Evolutionary conservation across 1,284 basidiomycete genomes (phyloP), one percentile per base, ranked within the genome.

Genomic region (Ceratobasidium sp.): DNA sequence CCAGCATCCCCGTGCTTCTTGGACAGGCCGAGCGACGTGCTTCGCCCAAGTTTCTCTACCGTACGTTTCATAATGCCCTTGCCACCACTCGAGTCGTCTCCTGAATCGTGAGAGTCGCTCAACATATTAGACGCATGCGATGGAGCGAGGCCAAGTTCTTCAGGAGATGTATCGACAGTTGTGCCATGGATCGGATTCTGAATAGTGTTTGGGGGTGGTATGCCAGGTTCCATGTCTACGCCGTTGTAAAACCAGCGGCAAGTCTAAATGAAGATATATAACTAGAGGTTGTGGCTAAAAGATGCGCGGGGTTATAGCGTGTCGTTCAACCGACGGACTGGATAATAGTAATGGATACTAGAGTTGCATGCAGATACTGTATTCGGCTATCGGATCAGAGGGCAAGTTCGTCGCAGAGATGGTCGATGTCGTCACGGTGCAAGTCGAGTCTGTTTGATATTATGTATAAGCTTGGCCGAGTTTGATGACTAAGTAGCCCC

Each of bases 151-250:
- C 79, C 79, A 48, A 80, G 77, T 31, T 74, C 58, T 22, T 49
- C 43, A 34, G 77, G 75, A 41, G 77, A 78, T 1, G 79, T 80
- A 53, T 79, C 76, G 13, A 80, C 77, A 31, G 79, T 80, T n/a
- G 79, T 80, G 0, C 79, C 79, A 22, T 68, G 58, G 22, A 78
- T 75, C 14, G 79, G 79, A 72, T 79, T 80, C 77, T 79, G 79
- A 7, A 79, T 61, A 4, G 65, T 59, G 16, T 76, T 77, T 37
- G 66, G 75, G 39, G 78, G 79, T 39, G 65, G 37, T 16, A 22
- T 31, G 13, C 53, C 19, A 7, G 66, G 39, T 16, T 69, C 66
- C 66, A 69, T 69, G 49, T 43, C 66, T 39, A 56, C 22, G 13
- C 8, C 1, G 53, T 56, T n/a, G 54, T 69, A 29, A 43, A 43